Conservation (phyloP, 2,329 filamentous ascomycete genomes). For the Rhynchosporium graminicola region DNA sequence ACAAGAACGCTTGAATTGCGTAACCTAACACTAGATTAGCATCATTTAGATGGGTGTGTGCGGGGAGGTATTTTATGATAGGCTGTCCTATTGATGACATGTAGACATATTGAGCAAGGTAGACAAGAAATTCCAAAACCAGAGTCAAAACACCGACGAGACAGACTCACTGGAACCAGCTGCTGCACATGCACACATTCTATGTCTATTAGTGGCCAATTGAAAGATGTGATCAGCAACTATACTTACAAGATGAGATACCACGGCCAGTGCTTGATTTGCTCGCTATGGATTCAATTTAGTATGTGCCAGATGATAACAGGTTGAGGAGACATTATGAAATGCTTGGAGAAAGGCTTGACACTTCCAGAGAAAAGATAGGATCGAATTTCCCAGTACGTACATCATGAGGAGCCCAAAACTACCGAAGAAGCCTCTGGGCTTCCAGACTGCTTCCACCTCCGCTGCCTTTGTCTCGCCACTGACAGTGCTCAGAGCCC, state of each 20-base stretch:
- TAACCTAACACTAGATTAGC: constrained; percentile 36
- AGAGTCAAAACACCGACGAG: neutral
- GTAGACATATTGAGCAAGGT: neutral
- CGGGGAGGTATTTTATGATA: too few species aligned
- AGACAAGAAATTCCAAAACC: neutral
- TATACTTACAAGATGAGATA: constrained; percentile 48
- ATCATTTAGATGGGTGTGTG: neutral
- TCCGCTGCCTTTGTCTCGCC: constrained; percentile 28
- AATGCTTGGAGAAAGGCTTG: neutral
- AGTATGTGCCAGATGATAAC: neutral
- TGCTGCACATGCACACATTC: constrained; percentile 24
- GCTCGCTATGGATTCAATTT: constrained; percentile 37
- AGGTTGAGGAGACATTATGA: neutral
- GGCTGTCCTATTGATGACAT: neutral
- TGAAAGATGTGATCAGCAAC: neutral
- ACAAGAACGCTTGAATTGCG: constrained; percentile 41
- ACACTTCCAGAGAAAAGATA: too few species aligned
- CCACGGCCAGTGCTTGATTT: constrained; percentile 49
- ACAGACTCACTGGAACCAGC: constrained; percentile 4
- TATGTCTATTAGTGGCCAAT: constrained; percentile 14
- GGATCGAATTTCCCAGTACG: constrained; percentile 44
- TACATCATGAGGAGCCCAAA: constrained; percentile 54
- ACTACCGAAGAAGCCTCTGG: constrained; percentile 47
- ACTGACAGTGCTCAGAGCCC: constrained; percentile 31
- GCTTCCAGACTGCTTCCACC: constrained; percentile 39